These are phyloP conservation scores for Crithidia sp. DNA, from an alignment of 208 protist genomes.

Conservation along the genomic window DNA sequence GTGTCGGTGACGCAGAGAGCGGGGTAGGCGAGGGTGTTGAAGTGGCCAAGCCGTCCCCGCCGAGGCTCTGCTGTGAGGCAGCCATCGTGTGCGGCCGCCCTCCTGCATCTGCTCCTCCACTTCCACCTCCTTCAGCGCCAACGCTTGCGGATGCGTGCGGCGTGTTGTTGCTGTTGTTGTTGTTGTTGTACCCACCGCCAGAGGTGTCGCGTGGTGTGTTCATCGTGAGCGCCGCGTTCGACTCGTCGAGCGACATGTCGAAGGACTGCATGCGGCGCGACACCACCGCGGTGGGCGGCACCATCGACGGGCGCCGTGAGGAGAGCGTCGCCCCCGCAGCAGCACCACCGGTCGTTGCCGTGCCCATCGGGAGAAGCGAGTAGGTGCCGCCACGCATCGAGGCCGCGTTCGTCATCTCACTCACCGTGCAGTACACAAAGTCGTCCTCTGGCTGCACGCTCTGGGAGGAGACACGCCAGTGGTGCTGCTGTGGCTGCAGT, in stretches of 20 bases:
- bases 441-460: conserved; percentile 30
- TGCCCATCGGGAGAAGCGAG: neutral
- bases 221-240: conserved; percentile 10
- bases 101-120: neutral
- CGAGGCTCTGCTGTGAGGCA: conserved; percentile 6
- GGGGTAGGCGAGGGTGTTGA: neutral
- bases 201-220: conserved; percentile 15
- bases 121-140: neutral
- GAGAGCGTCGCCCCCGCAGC: neutral
- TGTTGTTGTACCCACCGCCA: neutral
- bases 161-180: neutral
- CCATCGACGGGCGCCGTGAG: neutral
- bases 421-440: conserved; percentile 31
- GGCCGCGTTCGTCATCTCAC: conserved; percentile 31
- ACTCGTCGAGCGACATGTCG: conserved; percentile 26
- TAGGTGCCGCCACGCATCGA: conserved; percentile 13
- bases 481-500: neutral
- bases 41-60: neutral
- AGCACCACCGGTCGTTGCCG: neutral
- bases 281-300: neutral
- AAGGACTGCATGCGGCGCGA: conserved; percentile 17
- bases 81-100: neutral
- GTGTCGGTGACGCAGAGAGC: neutral
- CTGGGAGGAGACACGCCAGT: conserved; percentile 1
- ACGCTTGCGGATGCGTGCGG: no score